Base-by-base conservation (phyloP, 1,139 yeast species). In the Magnusiomyces ingens region DNA sequence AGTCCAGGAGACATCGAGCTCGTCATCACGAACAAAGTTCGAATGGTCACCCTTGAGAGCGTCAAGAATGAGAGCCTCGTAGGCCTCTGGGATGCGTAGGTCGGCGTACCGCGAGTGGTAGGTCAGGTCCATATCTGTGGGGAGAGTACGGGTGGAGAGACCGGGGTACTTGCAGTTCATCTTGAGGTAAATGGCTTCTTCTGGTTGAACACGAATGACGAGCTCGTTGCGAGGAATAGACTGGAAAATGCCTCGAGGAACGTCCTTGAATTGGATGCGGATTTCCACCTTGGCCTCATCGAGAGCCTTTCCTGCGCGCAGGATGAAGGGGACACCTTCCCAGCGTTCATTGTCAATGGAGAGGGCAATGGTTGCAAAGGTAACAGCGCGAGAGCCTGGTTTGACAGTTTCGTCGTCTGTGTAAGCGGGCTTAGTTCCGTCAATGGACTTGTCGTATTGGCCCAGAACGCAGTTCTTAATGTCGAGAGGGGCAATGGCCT, bases 1-100 rank as follows among this genome's bases (percentile, higher is more conserved):
- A 64, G 79, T 78, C 99, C 99, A 93, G 57, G 95, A 84, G 57
- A 85, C 82, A 57, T 91, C 97, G 68, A 94, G 80, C 74, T 93
- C 99, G 69, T 93, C 99, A 68, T 91, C 98, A 74, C 99, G 85
- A 41, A 93, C 99, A 69, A 94, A 93, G 75, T 91, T 91, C 57
- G 98, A 85, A 73, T 93, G 99, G 72, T 91, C 95, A 56, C 95
- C 99, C 63, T 82, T 78, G 67, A 85, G 75, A 59, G 93, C 87
- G 71, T 94, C 99, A 70, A 95, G 81, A 63, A 93, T 88, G 64
- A 93, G 81, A 1, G 96, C 86, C 75, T 94, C 99, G 71, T 93
- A 93, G 49, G 98, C 99, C 75, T 91, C 97, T 51, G 99, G 98
- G 65, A 93, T 91, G 54, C 64, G 63, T 73, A 89, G 85, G 67